Percentiles rank a stretch among this genome's conserved stretches.
These are phyloP conservation scores for Aureobasidium sp. DNA, from an alignment of 2,329 filamentous ascomycete species.

Conservation along the genomic window DNA sequence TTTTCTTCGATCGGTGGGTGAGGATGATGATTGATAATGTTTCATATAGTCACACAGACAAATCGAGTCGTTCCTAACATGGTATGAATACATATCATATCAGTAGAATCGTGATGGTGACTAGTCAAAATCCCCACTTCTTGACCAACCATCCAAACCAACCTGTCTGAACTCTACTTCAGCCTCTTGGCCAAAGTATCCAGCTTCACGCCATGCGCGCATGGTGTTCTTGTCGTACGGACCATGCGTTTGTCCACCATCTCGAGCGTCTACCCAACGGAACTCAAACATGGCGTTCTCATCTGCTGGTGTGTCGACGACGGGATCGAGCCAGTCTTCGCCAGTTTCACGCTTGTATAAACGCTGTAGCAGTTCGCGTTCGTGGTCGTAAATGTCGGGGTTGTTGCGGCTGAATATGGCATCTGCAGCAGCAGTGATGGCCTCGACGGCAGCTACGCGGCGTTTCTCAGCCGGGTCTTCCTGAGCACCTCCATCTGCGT, in stretches of 20 bases:
- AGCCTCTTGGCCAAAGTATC: slow-evolving; percentile 69
- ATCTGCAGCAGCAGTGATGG: slow-evolving; percentile 84
- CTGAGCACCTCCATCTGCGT: slow-evolving; percentile 32
- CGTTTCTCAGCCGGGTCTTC: slow-evolving; percentile 61
- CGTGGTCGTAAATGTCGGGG: slow-evolving; percentile 83
- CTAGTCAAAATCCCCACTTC: slow-evolving; percentile 28
- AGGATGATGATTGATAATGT: neutral
- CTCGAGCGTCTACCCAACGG: slow-evolving; percentile 81
- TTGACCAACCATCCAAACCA: slow-evolving; percentile 36
- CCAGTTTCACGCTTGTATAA: slow-evolving; percentile 80
- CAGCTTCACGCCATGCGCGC: slow-evolving; percentile 83
- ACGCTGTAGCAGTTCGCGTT: slow-evolving; percentile 73
- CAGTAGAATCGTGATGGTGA: neutral
- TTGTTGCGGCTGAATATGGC: slow-evolving; percentile 74
- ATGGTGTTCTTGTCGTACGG: slow-evolving; percentile 81
- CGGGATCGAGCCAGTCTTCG: slow-evolving; percentile 62
- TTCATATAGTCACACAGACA: neutral
- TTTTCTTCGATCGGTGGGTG: neutral
- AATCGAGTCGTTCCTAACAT: no score
- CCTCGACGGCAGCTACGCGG: slow-evolving; percentile 66
- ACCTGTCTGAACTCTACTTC: slow-evolving; percentile 56
- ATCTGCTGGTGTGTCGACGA: slow-evolving; percentile 18
- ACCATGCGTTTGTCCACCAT: slow-evolving; percentile 70
- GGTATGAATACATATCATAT: neutral
- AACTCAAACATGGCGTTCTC: slow-evolving; percentile 62